phyloP scores from a whole-genome alignment of 2,329 filamentous ascomycete species.

The Pestalotiopsis sp. region DNA sequence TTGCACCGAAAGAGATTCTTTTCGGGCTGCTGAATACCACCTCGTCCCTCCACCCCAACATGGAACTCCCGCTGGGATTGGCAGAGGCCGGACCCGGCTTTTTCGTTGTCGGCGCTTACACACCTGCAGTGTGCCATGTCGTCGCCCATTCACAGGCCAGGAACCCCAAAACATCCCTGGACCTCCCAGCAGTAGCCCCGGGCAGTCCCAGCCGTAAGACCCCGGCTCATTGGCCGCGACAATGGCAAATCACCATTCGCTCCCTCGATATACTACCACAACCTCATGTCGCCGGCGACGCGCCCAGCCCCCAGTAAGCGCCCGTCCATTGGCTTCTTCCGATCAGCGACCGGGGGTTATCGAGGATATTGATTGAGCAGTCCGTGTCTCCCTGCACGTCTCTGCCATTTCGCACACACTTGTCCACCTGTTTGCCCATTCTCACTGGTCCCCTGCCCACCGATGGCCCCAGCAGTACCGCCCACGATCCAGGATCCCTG shows the following conservation, averaged over 20 bases:
- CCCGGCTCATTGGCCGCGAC: slow-evolving; percentile 28
- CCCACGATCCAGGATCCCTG: slow-evolving; percentile 16
- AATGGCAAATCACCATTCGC: slow-evolving; percentile 29
- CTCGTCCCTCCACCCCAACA: neutral
- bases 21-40: neutral
- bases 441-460: slow-evolving; percentile 29
- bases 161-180: slow-evolving; percentile 17
- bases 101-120: slow-evolving; percentile 14
- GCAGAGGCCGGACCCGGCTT: slow-evolving; percentile 9
- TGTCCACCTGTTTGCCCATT: slow-evolving; percentile 27
- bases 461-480: slow-evolving; percentile 27
- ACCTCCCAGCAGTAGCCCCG: slow-evolving; percentile 16
- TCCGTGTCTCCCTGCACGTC: slow-evolving; percentile 25
- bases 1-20: neutral
- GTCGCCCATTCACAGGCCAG: slow-evolving; percentile 10
- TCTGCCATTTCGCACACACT: slow-evolving; percentile 17
- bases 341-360: slow-evolving; percentile 18
- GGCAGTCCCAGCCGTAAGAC: slow-evolving; percentile 16
- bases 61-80: slow-evolving; percentile 1
- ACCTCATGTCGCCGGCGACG: slow-evolving; percentile 28
- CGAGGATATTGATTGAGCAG: neutral
- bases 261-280: neutral
- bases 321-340: slow-evolving; percentile 29
- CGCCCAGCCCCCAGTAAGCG: slow-evolving; percentile 24
- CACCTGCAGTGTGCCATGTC: slow-evolving; percentile 11